phyloP scores from a whole-genome alignment of 139 green algal genomes.

The Tetraselmis striata region DNA sequence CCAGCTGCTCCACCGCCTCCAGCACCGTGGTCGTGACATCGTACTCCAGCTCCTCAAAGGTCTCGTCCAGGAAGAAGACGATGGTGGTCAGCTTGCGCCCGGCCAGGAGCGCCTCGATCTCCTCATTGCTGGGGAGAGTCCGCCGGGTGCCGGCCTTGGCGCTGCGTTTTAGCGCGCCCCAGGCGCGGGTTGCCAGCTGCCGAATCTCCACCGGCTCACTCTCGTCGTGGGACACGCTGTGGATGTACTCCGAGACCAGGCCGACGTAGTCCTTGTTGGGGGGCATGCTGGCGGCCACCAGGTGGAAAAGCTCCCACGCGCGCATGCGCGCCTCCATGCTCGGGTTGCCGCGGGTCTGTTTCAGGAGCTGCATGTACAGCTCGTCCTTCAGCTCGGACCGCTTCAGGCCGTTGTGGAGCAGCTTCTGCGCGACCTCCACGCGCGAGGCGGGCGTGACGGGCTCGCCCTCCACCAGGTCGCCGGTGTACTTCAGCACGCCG shows the following conservation, averaged over 20 bases:
- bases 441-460: not conserved
- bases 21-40: constrained; percentile 80
- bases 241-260: constrained; percentile 87
- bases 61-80: constrained; percentile 94
- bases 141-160: constrained; percentile 78
- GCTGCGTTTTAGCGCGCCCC: constrained; percentile 77
- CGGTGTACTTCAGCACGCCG: constrained; percentile 78
- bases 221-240: constrained; percentile 54
- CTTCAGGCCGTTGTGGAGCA: constrained; percentile 84
- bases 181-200: constrained; percentile 50
- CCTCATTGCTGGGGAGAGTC: constrained; percentile 72
- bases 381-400: constrained; percentile 87
- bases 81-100: constrained; percentile 64
- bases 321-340: constrained; percentile 20
- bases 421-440: constrained; percentile 77
- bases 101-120: constrained; percentile 79
- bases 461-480: constrained; percentile 23
- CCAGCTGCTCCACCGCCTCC: constrained; percentile 84
- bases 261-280: constrained; percentile 82
- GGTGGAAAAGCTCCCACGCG: constrained; percentile 86
- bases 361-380: constrained; percentile 81
- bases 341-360: constrained; percentile 84
- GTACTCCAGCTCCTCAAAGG: constrained; percentile 90
- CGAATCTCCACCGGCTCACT: constrained; percentile 32
- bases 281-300: constrained; percentile 76